Conservation (phyloP, 2,329 filamentous ascomycete species). For the Fusarium guadeloupense region DNA sequence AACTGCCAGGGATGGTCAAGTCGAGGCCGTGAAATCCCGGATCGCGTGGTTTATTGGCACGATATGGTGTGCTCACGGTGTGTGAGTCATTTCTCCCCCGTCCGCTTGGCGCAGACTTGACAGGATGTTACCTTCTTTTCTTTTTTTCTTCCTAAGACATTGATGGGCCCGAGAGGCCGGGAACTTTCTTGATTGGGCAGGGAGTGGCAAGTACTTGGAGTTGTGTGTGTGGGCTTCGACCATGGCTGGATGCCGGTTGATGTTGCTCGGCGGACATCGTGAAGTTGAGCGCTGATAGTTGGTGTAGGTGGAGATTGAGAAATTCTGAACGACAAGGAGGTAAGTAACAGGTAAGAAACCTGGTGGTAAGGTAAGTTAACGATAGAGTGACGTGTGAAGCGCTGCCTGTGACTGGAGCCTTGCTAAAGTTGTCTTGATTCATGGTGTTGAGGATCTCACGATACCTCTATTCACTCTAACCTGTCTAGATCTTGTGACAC, state of each 20-base stretch:
- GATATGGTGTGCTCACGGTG: constrained; percentile 37
- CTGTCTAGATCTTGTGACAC: neutral
- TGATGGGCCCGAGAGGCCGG: constrained; percentile 29
- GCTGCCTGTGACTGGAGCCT: neutral
- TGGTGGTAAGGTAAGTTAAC: neutral
- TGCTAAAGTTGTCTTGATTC: neutral
- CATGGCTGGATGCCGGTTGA: constrained; percentile 3
- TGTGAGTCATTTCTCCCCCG: constrained; percentile 42
- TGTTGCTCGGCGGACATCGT: constrained; percentile 1
- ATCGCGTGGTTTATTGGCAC: constrained; percentile 21
- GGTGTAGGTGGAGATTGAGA: constrained; percentile 10
- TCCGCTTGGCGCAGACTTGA: constrained; percentile 20
- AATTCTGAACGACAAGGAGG: constrained; percentile 9
- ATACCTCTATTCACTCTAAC: neutral
- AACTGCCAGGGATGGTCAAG: constrained; percentile 17
- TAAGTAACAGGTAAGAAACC: constrained; percentile 6
- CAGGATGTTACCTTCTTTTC: constrained; percentile 15
- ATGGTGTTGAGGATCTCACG: constrained; percentile 11
- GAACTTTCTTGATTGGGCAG: constrained; percentile 40
- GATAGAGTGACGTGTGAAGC: constrained; percentile 1
- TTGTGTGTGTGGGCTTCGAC: constrained; percentile 26
- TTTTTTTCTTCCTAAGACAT: constrained; percentile 6
- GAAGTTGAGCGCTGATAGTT: constrained; percentile 14
- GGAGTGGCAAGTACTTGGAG: constrained; percentile 29
- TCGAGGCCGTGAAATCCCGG: constrained; percentile 23